Percentiles rank a stretch among this genome's conserved stretches.
These are phyloP conservation scores for Podaxis pistillaris DNA, from an alignment of 768 basidiomycete genomes.

Conservation along the genomic window DNA sequence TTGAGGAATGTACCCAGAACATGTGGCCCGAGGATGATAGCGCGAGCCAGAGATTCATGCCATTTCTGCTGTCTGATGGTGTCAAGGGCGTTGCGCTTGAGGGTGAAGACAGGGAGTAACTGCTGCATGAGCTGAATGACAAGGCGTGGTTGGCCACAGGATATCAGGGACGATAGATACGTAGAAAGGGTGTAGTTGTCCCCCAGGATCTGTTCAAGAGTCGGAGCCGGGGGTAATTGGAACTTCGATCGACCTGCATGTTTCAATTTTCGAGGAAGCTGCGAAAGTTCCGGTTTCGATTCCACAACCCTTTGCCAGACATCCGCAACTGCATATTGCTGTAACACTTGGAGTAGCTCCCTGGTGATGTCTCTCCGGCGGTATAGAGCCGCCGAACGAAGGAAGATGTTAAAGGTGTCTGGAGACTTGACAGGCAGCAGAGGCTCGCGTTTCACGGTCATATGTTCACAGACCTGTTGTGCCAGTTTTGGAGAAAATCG, in stretches of 20 bases:
- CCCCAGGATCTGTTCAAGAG: conserved; percentile 19
- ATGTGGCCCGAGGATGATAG: conserved; percentile 53
- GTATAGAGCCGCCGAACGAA: conserved; percentile 54
- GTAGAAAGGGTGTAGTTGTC: conserved; percentile 50
- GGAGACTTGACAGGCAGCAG: conserved; percentile 23
- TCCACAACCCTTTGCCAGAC: background rate
- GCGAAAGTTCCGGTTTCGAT: conserved; percentile 1
- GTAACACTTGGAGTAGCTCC: conserved; percentile 34
- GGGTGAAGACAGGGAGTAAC: conserved; percentile 53
- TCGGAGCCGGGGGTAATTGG: background rate
- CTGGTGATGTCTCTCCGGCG: conserved; percentile 41
- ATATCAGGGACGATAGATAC: conserved; percentile 50
- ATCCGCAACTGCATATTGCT: background rate
- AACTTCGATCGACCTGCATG: background rate
- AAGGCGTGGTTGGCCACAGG: conserved; percentile 43
- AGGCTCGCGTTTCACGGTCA: conserved; percentile 42
- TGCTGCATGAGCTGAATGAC: conserved; percentile 49
- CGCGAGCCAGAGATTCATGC: conserved; percentile 30
- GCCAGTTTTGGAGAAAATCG: conserved; percentile 51
- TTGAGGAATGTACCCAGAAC: conserved; percentile 60
- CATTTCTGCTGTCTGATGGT: background rate
- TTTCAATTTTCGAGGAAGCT: conserved; percentile 12
- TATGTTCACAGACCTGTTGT: conserved; percentile 49
- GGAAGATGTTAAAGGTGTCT: conserved; percentile 43
- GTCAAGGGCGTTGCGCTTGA: background rate